Evolutionary conservation across 345 rosid genomes (phyloP).

Genomic region (Populus davidiana): DNA sequence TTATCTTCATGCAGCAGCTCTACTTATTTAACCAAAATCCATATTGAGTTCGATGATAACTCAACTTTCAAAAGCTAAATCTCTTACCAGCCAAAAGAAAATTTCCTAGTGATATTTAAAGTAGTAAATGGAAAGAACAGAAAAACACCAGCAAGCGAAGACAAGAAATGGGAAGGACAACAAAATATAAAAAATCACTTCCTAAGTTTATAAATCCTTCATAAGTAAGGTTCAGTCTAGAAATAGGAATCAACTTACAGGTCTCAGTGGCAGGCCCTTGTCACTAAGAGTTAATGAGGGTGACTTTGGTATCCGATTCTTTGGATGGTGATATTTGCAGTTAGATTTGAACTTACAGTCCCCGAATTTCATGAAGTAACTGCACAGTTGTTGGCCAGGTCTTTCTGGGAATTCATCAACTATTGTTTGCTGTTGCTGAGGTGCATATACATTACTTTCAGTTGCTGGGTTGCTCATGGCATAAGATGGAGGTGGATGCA

Average conservation of each 20-base stretch:
- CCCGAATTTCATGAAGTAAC: constrained; percentile 72
- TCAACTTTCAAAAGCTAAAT: neutral
- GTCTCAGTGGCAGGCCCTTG: constrained; percentile 93
- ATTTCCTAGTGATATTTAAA: neutral
- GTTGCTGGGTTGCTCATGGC: constrained; percentile 34
- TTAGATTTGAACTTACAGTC: constrained; percentile 79
- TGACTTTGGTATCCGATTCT: constrained; percentile 44
- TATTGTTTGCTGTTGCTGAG: constrained; percentile 45
- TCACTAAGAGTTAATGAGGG: constrained; percentile 59
- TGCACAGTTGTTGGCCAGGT: constrained; percentile 91
- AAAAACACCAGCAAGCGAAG: neutral
- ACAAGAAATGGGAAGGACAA: neutral
- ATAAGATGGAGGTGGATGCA: constrained; percentile 49
- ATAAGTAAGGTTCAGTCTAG: neutral
- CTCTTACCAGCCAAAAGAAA: neutral
- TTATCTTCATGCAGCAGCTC: neutral
- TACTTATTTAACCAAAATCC: neutral
- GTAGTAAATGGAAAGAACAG: neutral
- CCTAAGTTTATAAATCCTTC: neutral
- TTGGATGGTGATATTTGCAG: constrained; percentile 94
- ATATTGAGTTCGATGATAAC: neutral
- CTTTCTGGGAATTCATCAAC: constrained; percentile 85
- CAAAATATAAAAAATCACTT: neutral
- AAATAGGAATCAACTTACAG: constrained; percentile 53
- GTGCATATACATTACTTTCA: constrained; percentile 41